Base-by-base conservation (phyloP, 176 grass and related monocot species). In the Triticum turgidum region DNA sequence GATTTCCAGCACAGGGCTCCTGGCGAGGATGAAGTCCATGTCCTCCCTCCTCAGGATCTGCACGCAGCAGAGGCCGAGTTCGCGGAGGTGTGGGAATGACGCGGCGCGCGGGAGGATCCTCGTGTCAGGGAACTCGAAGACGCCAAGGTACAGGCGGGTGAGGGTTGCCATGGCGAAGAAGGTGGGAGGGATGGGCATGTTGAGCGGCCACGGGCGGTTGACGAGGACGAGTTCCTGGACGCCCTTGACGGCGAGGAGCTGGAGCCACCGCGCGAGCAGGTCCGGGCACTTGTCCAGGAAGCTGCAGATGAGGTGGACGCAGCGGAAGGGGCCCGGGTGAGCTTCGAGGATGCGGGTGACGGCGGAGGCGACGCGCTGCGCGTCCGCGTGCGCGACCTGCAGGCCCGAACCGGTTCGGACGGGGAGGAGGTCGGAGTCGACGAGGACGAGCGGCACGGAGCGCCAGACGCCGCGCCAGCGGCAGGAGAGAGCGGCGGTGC, bases 181-280 rank as follows among this genome's bases (percentile, higher is more conserved):
- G 37, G 74, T 38, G 54, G 65, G 9, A 0, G 65, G 87, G 14
- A 89, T 21, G 18, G 24, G 15, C 33, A 14, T 30, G 80, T 49
- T 34, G 51, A 84, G 52, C 13, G 62, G 81, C 27, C 29, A 69
- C n/a, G 81, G 76, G 54, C 75, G 65, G 54, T 79, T 79, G 37
- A 89, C 58, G 65, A 89, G 87, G 75, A 79, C 2, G 64, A 89
- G 74, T 39, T 89, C 65, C 6, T 37, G 12, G 6, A 89, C 73
- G 38, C 87, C 54, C 66, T 89, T 84, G 64, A 49, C 4, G 32
- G 65, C 72, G 20, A 89, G 74, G 38, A 34, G 37, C 56, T 89
- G 64, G 35, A 89, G 74, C 80, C 80, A 84, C 27, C 29, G 56
- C 2, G 30, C 18, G 21, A 84, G 51, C 1, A 58, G 25, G 51